phyloP scores from a whole-genome alignment of 2,329 filamentous ascomycete genomes.

The Amylocarpus encephaloides region DNA sequence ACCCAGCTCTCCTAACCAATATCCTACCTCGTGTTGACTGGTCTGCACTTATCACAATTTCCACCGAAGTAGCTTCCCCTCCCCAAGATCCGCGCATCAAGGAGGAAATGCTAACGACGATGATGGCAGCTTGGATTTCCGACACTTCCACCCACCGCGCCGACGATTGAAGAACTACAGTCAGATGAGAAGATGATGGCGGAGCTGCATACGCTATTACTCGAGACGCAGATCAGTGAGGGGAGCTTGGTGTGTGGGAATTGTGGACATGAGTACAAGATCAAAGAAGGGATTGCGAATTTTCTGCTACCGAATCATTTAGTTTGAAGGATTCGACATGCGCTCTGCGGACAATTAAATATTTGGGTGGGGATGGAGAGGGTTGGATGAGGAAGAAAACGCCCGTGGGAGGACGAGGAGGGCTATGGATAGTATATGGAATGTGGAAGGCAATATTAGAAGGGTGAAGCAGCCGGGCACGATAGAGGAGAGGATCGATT shows the following conservation, averaged over 20 bases:
- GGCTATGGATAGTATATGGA: too few species aligned
- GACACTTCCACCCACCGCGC: constrained; percentile 58
- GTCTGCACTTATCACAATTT: constrained; percentile 68
- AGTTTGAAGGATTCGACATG: constrained; percentile 42
- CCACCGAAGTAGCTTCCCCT: constrained; percentile 58
- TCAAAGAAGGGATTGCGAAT: constrained; percentile 95
- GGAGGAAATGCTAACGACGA: not conserved
- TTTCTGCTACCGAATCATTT: constrained; percentile 91
- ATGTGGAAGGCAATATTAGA: not conserved
- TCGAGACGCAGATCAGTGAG: constrained; percentile 85
- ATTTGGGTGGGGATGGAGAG: too few species aligned
- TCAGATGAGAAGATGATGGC: constrained; percentile 63
- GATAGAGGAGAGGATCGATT: not conserved
- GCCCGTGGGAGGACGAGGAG: too few species aligned
- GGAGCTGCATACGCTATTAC: constrained; percentile 73
- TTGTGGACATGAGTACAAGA: constrained; percentile 88
- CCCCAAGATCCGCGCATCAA: constrained; percentile 6
- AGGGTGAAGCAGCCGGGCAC: not conserved
- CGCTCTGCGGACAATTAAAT: not conserved
- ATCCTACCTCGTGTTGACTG: constrained; percentile 85
- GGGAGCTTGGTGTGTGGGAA: constrained; percentile 85
- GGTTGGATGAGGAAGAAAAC: too few species aligned
- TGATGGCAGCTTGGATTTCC: constrained; percentile 67
- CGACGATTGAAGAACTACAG: constrained; percentile 55
- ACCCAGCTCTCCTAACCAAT: constrained; percentile 74